Conservation (phyloP, 164 flowering plant species). For the Magnolia officinalis region DNA sequence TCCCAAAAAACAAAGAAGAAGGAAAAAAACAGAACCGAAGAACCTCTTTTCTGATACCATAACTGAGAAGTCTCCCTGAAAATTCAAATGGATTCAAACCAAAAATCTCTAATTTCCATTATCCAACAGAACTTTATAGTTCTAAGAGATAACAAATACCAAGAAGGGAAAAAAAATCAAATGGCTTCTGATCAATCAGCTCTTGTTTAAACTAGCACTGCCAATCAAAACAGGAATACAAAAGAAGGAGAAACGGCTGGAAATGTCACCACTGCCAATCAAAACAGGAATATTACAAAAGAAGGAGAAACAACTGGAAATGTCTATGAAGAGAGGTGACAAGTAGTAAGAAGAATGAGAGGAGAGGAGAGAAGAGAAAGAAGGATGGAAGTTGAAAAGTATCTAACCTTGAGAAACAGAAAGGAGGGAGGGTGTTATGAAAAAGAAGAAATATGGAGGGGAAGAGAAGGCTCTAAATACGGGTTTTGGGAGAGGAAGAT, state of each 20-base stretch:
- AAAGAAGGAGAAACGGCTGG: slow-evolving; percentile 5
- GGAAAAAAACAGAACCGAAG: too few relatives aligned
- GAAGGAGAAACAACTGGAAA: slow-evolving; percentile 5
- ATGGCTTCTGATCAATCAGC: too few relatives aligned
- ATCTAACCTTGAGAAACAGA: not conserved
- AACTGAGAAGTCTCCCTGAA: too few relatives aligned
- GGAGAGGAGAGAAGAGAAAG: not conserved
- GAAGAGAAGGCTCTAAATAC: slow-evolving; percentile 41
- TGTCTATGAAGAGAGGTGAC: not conserved
- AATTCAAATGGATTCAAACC: too few relatives aligned
- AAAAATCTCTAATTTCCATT: too few relatives aligned
- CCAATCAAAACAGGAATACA: not conserved
- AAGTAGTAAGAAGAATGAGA: not conserved
- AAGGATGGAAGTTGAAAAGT: not conserved
- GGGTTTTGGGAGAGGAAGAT: slow-evolving; percentile 42
- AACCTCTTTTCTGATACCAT: too few relatives aligned
- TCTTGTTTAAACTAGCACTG: too few relatives aligned
- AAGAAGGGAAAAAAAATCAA: slow-evolving; percentile 12
- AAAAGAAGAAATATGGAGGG: slow-evolving; percentile 18
- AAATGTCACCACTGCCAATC: not conserved
- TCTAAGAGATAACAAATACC: not conserved
- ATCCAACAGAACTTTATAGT: slow-evolving; percentile 1
- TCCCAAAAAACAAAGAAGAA: too few relatives aligned
- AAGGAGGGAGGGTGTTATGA: not conserved
- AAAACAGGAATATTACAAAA: not conserved